These are phyloP conservation scores for Phytopythium cucurbitacearum DNA, from an alignment of 352 stramenopile genomes.

Conservation along the genomic window DNA sequence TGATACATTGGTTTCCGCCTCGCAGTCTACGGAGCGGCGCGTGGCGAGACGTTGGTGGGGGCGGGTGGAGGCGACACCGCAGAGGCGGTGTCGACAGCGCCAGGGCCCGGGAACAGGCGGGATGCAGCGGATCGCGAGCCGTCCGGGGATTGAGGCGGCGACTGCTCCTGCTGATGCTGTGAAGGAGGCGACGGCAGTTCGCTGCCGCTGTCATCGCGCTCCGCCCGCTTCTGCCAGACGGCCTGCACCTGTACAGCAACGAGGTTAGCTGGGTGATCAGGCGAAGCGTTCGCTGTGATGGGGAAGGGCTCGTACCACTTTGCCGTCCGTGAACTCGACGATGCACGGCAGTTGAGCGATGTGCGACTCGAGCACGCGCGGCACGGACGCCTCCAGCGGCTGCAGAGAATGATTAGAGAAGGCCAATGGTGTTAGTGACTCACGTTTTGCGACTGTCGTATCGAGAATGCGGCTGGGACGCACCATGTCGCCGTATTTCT, in stretches of 20 bases:
- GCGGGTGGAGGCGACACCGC: neutral
- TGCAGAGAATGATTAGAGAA: slow-evolving; percentile 7
- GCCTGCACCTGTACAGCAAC: slow-evolving; percentile 36
- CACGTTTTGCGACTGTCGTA: too few relatives aligned
- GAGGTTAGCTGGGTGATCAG: too few relatives aligned
- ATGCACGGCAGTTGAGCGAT: slow-evolving; percentile 62
- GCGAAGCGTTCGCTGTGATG: too few relatives aligned
- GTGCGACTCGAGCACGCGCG: slow-evolving; percentile 59
- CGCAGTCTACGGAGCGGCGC: too few relatives aligned
- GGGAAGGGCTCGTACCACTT: slow-evolving; percentile 21
- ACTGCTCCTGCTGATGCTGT: neutral
- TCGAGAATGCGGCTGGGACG: too few relatives aligned
- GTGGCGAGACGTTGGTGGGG: neutral
- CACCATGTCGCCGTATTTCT: slow-evolving; percentile 80
- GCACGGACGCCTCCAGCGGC: slow-evolving; percentile 54
- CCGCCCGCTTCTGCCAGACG: slow-evolving; percentile 56
- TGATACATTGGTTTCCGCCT: too few relatives aligned
- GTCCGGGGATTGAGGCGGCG: slow-evolving; percentile 7
- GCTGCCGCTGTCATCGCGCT: slow-evolving; percentile 23
- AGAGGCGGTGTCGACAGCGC: neutral
- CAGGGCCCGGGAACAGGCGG: slow-evolving; percentile 10
- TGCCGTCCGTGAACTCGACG: slow-evolving; percentile 55
- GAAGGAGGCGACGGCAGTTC: slow-evolving; percentile 4
- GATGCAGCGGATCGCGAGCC: slow-evolving; percentile 10
- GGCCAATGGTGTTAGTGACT: too few relatives aligned